Percentiles rank a stretch among this genome's conserved stretches.
phyloP scores from a whole-genome alignment of 345 rosid species.

The Aquilaria sinensis region DNA sequence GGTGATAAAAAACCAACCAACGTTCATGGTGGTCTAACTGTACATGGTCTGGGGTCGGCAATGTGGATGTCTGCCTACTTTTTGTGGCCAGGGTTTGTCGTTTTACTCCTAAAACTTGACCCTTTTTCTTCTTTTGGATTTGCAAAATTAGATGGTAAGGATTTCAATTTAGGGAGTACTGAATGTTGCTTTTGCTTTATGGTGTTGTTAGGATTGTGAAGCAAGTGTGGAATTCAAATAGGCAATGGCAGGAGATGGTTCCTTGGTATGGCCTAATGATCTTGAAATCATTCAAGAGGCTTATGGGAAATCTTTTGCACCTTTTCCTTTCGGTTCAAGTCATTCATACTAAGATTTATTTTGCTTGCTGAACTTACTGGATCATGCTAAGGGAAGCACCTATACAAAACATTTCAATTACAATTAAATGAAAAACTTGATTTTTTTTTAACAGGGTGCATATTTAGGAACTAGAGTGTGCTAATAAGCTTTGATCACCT shows the following conservation, averaged over 20 bases:
- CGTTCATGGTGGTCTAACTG: too few species aligned
- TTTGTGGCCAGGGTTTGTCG: conserved; percentile 49
- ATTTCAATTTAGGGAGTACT: too few species aligned
- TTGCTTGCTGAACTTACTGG: neutral
- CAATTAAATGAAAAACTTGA: neutral
- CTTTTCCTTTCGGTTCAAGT: conserved; percentile 45
- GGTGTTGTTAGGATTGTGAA: conserved; percentile 24
- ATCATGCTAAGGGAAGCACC: neutral
- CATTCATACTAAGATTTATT: neutral
- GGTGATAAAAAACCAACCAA: too few species aligned
- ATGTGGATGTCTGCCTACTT: conserved; percentile 9
- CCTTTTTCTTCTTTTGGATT: neutral
- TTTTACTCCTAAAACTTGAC: neutral
- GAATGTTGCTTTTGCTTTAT: neutral
- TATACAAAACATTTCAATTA: too few species aligned
- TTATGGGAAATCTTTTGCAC: conserved; percentile 54
- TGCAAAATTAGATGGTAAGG: neutral
- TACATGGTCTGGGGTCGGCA: too few species aligned
- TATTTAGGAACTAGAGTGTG: conserved; percentile 27
- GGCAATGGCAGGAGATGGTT: conserved; percentile 48
- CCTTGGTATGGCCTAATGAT: conserved; percentile 44
- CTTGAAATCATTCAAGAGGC: conserved; percentile 34
- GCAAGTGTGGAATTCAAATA: conserved; percentile 37
- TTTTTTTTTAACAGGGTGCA: conserved; percentile 13
- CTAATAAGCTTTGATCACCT: conserved; percentile 48